These are phyloP conservation scores for Polytrichum commune DNA, from an alignment of 225 moss, liverwort and hornwort species.

Conservation along the genomic window DNA sequence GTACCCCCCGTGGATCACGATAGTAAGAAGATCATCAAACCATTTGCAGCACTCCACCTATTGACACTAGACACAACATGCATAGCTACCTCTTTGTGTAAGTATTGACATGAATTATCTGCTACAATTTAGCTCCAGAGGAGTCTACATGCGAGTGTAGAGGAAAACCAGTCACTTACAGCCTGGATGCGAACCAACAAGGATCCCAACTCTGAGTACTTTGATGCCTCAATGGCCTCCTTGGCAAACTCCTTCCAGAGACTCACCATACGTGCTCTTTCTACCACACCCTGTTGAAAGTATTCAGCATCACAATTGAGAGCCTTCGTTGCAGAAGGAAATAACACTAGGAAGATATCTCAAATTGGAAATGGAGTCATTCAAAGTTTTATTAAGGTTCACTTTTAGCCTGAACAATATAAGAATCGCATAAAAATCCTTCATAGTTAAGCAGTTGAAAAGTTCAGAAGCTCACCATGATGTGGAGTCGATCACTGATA, in stretches of 20 bases:
- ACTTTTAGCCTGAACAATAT: background rate
- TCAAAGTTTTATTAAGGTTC: no score
- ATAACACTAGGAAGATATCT: no score
- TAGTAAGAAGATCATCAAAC: no score
- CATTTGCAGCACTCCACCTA: no score
- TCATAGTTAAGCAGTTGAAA: background rate
- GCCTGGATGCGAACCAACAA: slow-evolving; percentile 65
- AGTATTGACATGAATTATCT: no score
- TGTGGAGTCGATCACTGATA: slow-evolving; percentile 93
- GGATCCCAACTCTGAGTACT: slow-evolving; percentile 72
- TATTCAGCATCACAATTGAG: background rate
- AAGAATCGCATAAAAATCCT: background rate
- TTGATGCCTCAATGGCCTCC: slow-evolving; percentile 77
- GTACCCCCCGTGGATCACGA: no score
- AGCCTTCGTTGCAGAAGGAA: no score
- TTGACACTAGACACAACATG: no score
- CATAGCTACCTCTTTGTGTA: no score
- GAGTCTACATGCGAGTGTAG: background rate
- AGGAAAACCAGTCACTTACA: slow-evolving; percentile 37
- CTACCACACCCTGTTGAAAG: slow-evolving; percentile 71
- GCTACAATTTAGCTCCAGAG: background rate
- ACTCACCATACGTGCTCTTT: slow-evolving; percentile 68
- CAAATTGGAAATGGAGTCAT: no score
- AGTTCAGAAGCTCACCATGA: slow-evolving; percentile 42
- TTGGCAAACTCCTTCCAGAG: slow-evolving; percentile 87